These are phyloP conservation scores for Grosmannia clavigera DNA, from an alignment of 2,329 filamentous ascomycete genomes.

Conservation along the genomic window DNA sequence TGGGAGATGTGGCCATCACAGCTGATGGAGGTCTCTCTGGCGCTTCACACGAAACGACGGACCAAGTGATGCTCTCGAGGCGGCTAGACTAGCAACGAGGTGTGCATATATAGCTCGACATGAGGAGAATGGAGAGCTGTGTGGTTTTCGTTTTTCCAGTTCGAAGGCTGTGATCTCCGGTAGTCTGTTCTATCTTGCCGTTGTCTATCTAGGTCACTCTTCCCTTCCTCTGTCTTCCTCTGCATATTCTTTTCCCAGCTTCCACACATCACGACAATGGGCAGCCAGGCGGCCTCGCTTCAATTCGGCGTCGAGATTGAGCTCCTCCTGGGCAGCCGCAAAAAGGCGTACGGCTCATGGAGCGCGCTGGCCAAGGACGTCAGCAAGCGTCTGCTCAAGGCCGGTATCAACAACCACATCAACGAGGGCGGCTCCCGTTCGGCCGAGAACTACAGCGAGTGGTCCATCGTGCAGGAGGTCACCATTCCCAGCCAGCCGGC, in stretches of 20 bases:
- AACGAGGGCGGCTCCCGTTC: slow-evolving; percentile 17
- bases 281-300: slow-evolving; percentile 5
- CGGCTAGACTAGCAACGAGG: not conserved
- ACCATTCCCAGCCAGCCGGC: slow-evolving; percentile 21
- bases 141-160: not conserved
- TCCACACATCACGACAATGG: not conserved
- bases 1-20: not conserved
- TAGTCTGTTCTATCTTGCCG: not conserved
- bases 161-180: not conserved
- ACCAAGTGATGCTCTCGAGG: not conserved
- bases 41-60: not conserved
- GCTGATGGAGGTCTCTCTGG: not conserved
- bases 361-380: slow-evolving; percentile 22
- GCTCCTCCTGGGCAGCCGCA: slow-evolving; percentile 21
- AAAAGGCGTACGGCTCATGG: slow-evolving; percentile 20
- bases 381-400: slow-evolving; percentile 18
- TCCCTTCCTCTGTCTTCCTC: not conserved
- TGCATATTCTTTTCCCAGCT: not conserved
- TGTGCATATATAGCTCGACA: not conserved
- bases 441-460: slow-evolving; percentile 21
- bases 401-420: slow-evolving; percentile 22
- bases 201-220: not conserved
- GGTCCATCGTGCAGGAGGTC: slow-evolving; percentile 25
- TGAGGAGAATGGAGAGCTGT: not conserved
- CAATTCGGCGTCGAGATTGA: slow-evolving; percentile 27